Evolutionary conservation across 805 yeast species (phyloP).

Genomic region (Lipomyces kockii): DNA sequence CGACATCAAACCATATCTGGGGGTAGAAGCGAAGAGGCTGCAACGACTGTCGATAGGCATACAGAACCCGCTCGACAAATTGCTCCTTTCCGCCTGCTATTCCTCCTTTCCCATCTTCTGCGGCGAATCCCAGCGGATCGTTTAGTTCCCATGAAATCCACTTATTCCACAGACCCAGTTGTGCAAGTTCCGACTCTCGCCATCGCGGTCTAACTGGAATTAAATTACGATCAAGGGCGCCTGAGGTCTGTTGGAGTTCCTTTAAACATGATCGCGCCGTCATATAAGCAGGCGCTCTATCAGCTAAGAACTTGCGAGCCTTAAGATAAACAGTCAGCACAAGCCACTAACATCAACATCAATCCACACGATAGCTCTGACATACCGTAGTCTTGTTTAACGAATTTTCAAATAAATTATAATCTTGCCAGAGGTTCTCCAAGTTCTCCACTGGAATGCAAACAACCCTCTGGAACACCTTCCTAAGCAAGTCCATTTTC

Average conservation of each 20-base stretch:
- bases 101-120: constrained; percentile 39
- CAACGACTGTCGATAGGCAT: constrained; percentile 73
- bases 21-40: constrained; percentile 66
- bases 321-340: background rate
- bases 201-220: constrained; percentile 36
- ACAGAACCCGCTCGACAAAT: constrained; percentile 62
- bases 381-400: constrained; percentile 61
- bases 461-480: constrained; percentile 69
- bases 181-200: constrained; percentile 44
- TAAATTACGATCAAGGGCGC: constrained; percentile 49
- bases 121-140: constrained; percentile 67
- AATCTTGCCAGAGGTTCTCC: constrained; percentile 79
- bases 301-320: constrained; percentile 84
- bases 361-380: background rate
- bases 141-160: constrained; percentile 83
- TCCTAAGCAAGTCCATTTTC: constrained; percentile 74
- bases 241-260: constrained; percentile 67
- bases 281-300: constrained; percentile 83
- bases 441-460: constrained; percentile 76
- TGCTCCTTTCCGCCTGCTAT: constrained; percentile 42
- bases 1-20: constrained; percentile 70
- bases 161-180: constrained; percentile 62
- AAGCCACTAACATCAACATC: background rate
- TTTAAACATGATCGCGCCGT: constrained; percentile 76
- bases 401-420: constrained; percentile 82